A percentile compares a stretch with the other conserved stretches of the same genome.
phyloP scores from a whole-genome alignment of 2,329 filamentous ascomycete species.

The Teratosphaeria destructans region DNA sequence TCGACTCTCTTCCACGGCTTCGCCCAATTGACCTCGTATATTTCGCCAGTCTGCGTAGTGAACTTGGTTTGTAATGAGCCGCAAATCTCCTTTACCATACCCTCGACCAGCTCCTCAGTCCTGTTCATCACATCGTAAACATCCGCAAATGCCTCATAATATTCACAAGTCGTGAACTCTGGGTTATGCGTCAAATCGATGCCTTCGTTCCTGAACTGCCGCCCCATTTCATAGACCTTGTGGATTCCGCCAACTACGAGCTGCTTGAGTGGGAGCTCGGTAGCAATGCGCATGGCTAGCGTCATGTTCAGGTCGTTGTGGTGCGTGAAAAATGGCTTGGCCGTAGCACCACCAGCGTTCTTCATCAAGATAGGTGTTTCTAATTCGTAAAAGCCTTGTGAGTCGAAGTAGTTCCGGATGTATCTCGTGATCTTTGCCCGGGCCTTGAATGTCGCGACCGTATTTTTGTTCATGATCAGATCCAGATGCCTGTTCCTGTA shows the following conservation, averaged over 20 bases:
- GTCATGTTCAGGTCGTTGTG: slow-evolving; percentile 95
- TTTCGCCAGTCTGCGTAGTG: slow-evolving; percentile 75
- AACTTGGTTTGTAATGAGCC: slow-evolving; percentile 52
- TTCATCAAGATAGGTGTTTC: slow-evolving; percentile 97
- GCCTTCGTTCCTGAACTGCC: slow-evolving; percentile 90
- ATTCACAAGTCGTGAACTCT: slow-evolving; percentile 95
- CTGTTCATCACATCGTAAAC: slow-evolving; percentile 83
- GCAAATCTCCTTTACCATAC: slow-evolving; percentile 79
- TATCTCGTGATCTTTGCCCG: slow-evolving; percentile 81
- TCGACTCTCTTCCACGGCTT: slow-evolving; percentile 85
- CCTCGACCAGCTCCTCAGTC: slow-evolving; percentile 87
- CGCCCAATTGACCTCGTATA: slow-evolving; percentile 90
- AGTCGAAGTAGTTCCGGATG: slow-evolving; percentile 78
- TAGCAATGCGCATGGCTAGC: slow-evolving; percentile 88
- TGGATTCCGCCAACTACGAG: slow-evolving; percentile 86
- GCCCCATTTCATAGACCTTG: slow-evolving; percentile 89
- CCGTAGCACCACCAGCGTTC: slow-evolving; percentile 90
- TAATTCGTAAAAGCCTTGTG: slow-evolving; percentile 79
- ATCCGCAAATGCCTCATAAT: slow-evolving; percentile 81
- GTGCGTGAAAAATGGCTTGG: slow-evolving; percentile 87
- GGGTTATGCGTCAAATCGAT: slow-evolving; percentile 93
- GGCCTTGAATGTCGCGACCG: slow-evolving; percentile 72
- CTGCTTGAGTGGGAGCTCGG: slow-evolving; percentile 95
- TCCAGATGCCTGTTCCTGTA: slow-evolving; percentile 92
- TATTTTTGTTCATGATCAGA: slow-evolving; percentile 89